Conservation (phyloP, 148 eudicot genomes). For the Cornus suecica region DNA sequence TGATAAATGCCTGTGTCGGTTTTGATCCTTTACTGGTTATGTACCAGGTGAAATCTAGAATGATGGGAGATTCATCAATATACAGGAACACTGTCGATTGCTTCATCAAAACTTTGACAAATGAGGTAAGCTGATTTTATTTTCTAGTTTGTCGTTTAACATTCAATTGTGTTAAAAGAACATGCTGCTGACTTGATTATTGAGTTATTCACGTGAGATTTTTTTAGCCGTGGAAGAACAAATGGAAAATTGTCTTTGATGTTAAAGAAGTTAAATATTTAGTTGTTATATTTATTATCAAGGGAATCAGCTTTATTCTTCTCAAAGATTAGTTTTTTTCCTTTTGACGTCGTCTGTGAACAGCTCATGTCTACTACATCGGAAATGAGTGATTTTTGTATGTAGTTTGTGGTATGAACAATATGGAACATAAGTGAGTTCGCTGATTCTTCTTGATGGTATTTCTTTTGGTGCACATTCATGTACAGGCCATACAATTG, state of each 20-base stretch:
- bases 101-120: slow-evolving; percentile 67
- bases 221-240: neutral
- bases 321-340: neutral
- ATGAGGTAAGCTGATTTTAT: slow-evolving; percentile 44
- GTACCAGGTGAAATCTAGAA: slow-evolving; percentile 86
- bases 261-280: neutral
- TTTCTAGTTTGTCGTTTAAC: neutral
- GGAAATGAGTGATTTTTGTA: neutral
- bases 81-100: slow-evolving; percentile 72
- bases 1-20: slow-evolving; percentile 31
- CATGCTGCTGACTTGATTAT: neutral
- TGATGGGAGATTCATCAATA: slow-evolving; percentile 83
- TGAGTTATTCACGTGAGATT: neutral
- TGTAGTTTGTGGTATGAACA: neutral
- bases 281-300: slow-evolving; percentile 1
- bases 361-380: neutral
- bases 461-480: neutral
- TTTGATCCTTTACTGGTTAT: slow-evolving; percentile 25
- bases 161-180: neutral
- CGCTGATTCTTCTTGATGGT: neutral
- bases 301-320: neutral
- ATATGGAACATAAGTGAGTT: neutral
- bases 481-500: neutral
- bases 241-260: neutral
- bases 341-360: neutral